These are phyloP conservation scores for Sphaerobolus stellatus DNA, from an alignment of 1,284 basidiomycete species.

Conservation along the genomic window DNA sequence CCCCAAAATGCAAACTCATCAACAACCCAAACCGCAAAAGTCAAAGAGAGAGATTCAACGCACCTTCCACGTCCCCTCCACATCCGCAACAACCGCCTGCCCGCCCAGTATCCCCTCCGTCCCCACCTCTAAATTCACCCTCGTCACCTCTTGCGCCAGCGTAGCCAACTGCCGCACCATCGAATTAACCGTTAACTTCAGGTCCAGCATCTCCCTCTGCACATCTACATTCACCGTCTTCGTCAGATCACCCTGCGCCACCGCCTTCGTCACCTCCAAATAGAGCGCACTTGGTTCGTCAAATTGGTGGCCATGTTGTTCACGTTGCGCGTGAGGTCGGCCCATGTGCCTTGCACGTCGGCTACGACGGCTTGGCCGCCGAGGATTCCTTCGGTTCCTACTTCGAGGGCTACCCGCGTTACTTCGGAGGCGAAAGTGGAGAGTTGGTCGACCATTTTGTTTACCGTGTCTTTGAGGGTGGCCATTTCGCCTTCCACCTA, in stretches of 20 bases:
- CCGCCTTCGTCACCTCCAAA: constrained; percentile 52
- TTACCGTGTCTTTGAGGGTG: constrained; percentile 30
- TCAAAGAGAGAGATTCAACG: not conserved
- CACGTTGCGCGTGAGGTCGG: constrained; percentile 86
- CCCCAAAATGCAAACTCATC: constrained; percentile 31
- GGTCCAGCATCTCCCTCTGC: constrained; percentile 94
- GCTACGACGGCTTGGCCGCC: constrained; percentile 92
- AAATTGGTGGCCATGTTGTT: constrained; percentile 93
- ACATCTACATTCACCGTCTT: constrained; percentile 94
- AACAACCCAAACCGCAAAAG: not conserved
- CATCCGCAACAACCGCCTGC: constrained; percentile 47
- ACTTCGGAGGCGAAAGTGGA: constrained; percentile 93
- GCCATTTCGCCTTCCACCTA: constrained; percentile 91
- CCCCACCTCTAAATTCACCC: constrained; percentile 89
- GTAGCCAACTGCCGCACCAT: constrained; percentile 88
- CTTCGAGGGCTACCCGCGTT: constrained; percentile 50
- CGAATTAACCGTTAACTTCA: constrained; percentile 88
- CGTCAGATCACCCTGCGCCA: constrained; percentile 31
- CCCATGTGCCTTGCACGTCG: constrained; percentile 94
- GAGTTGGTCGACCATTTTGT: constrained; percentile 90
- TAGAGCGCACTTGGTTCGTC: constrained; percentile 96
- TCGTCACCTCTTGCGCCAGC: constrained; percentile 82
- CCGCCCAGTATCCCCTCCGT: constrained; percentile 90
- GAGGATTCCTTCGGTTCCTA: constrained; percentile 81
- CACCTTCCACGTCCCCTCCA: constrained; percentile 91